phyloP scores from a whole-genome alignment of 2,329 filamentous ascomycete species.

The Aspergillus quadricinctus region DNA sequence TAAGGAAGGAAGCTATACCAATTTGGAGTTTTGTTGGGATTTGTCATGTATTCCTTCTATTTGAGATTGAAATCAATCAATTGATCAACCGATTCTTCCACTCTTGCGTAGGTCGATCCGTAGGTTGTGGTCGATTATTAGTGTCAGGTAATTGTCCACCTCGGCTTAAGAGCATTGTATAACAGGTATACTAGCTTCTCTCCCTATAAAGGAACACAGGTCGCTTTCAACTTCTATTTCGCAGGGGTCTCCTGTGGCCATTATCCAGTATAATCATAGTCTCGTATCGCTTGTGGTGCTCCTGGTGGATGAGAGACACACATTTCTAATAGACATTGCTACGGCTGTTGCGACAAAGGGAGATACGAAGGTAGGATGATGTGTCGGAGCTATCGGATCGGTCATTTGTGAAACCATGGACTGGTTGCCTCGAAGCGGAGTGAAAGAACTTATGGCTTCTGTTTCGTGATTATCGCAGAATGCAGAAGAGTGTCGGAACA shows the following conservation, averaged over 20 bases:
- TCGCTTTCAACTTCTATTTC: too few relatives aligned
- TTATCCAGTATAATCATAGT: too few relatives aligned
- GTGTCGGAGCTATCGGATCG: slow-evolving; percentile 64
- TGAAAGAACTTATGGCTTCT: not conserved
- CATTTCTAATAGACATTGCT: slow-evolving; percentile 54
- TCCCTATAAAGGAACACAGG: too few relatives aligned
- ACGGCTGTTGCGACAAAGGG: slow-evolving; percentile 42
- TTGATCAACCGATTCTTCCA: too few relatives aligned
- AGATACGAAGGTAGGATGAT: slow-evolving; percentile 62
- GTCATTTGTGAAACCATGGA: slow-evolving; percentile 48
- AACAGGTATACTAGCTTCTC: too few relatives aligned
- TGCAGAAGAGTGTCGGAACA: not conserved
- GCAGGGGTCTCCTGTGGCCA: too few relatives aligned
- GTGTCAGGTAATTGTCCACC: too few relatives aligned
- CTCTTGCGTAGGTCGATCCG: not conserved
- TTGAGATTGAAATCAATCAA: not conserved
- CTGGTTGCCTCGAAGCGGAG: not conserved
- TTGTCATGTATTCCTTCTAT: not conserved
- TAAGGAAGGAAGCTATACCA: not conserved
- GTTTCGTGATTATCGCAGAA: not conserved
- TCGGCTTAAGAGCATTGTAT: too few relatives aligned
- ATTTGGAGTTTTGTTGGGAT: not conserved
- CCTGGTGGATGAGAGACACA: slow-evolving; percentile 55
- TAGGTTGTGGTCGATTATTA: not conserved
- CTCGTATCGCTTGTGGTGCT: slow-evolving; percentile 36